Percentiles rank a stretch among this genome's conserved stretches.
These are phyloP conservation scores for Eimeria maxima DNA, from an alignment of 169 alveolate species.

Conservation along the genomic window DNA sequence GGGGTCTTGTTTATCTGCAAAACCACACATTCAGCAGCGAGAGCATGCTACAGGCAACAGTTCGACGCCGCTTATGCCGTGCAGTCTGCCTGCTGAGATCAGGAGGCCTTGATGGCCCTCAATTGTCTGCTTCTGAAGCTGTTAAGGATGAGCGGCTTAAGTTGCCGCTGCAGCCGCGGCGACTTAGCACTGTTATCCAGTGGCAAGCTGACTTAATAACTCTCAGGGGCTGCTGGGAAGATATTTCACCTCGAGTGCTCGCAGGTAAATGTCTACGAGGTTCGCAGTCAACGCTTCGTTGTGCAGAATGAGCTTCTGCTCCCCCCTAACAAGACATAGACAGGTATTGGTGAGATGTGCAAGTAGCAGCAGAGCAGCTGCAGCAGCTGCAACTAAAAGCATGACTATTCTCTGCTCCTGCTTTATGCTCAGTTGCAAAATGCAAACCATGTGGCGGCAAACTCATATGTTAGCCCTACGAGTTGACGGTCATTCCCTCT, in stretches of 20 bases:
- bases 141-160: not conserved
- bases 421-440: not conserved
- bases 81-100: not conserved
- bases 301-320: not conserved
- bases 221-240: not conserved
- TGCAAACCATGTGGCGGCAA: not conserved
- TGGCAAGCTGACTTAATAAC: not conserved
- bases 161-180: conserved; percentile 3
- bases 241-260: conserved; percentile 40
- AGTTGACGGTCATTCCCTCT: conserved; percentile 44
- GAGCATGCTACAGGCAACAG: not conserved
- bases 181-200: not conserved
- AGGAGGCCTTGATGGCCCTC: not conserved
- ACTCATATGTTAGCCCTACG: not conserved
- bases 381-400: not conserved
- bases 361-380: not conserved
- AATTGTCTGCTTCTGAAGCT: not conserved
- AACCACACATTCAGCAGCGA: not conserved
- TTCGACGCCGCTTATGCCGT: not conserved
- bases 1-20: conserved; percentile 63
- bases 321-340: conserved; percentile 6
- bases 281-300: conserved; percentile 52
- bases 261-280: conserved; percentile 30
- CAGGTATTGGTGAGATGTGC: not conserved
- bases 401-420: not conserved